Conservation (phyloP, 2,329 filamentous ascomycete species). For the Penicillium sp. region DNA sequence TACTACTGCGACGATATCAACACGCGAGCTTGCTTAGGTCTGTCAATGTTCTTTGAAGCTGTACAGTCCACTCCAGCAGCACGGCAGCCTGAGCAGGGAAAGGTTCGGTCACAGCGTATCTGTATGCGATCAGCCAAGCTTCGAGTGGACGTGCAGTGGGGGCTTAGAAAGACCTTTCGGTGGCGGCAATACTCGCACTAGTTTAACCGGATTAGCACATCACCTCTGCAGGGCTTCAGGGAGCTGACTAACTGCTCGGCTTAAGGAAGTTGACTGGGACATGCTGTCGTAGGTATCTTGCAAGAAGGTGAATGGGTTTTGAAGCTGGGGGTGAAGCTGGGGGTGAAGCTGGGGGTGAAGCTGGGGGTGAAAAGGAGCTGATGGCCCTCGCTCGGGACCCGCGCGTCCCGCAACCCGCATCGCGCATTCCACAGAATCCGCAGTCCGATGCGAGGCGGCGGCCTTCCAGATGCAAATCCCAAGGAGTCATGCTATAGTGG, state of each 20-base stretch:
- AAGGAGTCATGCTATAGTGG: too few relatives aligned
- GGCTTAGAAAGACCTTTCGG: not conserved
- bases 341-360: not conserved
- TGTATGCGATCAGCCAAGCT: not conserved
- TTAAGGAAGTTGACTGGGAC: too few relatives aligned
- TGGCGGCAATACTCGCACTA: not conserved
- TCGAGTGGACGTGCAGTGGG: not conserved
- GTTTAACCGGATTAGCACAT: too few relatives aligned
- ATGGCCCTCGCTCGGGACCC: not conserved
- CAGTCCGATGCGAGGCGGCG: too few relatives aligned
- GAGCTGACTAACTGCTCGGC: too few relatives aligned
- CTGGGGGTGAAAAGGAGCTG: not conserved
- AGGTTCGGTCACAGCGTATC: conserved; percentile 1
- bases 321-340: not conserved
- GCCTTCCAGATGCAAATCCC: too few relatives aligned
- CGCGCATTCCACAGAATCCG: too few relatives aligned
- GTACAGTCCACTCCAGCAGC: not conserved
- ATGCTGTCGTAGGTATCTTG: not conserved
- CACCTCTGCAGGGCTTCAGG: too few relatives aligned
- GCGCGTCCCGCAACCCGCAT: not conserved
- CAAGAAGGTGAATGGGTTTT: not conserved
- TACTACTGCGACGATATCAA: conserved; percentile 2
- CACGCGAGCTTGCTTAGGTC: not conserved
- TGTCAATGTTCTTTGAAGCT: not conserved
- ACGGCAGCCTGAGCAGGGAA: not conserved